These are phyloP conservation scores for Vicia sativa DNA, from an alignment of 306 rosid species.

Conservation along the genomic window DNA sequence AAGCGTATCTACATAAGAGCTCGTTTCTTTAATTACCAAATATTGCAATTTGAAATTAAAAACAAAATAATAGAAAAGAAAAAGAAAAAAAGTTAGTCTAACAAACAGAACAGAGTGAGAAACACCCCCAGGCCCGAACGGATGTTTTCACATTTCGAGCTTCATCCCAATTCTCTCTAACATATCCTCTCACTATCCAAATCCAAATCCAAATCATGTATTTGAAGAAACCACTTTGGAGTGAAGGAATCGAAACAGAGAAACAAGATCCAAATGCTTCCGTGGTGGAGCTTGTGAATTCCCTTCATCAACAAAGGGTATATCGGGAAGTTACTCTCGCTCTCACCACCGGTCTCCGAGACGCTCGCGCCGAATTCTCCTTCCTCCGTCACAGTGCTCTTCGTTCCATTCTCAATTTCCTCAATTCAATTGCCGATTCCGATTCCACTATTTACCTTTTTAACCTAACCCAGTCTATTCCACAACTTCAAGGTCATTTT, in stretches of 20 bases:
- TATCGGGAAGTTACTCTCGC: constrained; percentile 81
- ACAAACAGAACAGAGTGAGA: too few species aligned
- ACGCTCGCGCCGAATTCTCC: constrained; percentile 84
- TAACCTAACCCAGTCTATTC: constrained; percentile 65
- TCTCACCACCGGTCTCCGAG: constrained; percentile 75
- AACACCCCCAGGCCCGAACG: too few species aligned
- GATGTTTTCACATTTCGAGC: too few species aligned
- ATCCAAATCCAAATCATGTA: constrained; percentile 53
- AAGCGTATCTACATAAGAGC: too few species aligned
- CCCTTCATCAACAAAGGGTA: constrained; percentile 68
- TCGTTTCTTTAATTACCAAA: too few species aligned
- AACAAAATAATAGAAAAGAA: too few species aligned
- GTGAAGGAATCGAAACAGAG: constrained; percentile 48
- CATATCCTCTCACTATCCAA: too few species aligned
- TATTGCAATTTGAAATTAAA: too few species aligned
- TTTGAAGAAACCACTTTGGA: constrained; percentile 76
- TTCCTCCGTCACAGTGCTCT: constrained; percentile 88
- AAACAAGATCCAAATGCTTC: constrained; percentile 37
- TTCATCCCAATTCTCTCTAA: too few species aligned
- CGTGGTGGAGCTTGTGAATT: constrained; percentile 55
- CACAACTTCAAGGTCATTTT: constrained; percentile 69
- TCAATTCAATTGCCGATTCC: constrained; percentile 74
- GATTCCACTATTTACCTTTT: constrained; percentile 68
- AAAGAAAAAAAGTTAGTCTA: too few species aligned
- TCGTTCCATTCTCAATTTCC: constrained; percentile 79